A percentile compares a stretch with the other conserved stretches of the same genome.
These are phyloP conservation scores for Parathielavia hyrcaniae DNA, from an alignment of 495 filamentous ascomycete genomes.

Conservation along the genomic window DNA sequence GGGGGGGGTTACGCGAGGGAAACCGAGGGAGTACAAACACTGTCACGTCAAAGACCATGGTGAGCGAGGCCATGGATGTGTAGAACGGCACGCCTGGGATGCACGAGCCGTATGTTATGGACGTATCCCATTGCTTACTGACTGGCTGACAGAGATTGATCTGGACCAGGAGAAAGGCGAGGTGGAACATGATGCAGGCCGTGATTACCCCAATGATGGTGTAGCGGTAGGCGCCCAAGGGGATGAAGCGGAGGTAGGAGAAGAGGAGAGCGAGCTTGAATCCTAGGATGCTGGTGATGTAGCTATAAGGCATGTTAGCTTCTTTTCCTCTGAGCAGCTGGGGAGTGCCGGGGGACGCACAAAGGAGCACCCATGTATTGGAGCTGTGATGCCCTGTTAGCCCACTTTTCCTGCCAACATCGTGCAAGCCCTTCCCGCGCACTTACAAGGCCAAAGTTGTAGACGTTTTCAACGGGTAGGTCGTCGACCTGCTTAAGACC, in stretches of 20 bases:
- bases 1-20: background rate
- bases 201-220: slow-evolving; percentile 34
- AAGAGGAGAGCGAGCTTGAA: slow-evolving; percentile 49
- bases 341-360: slow-evolving; percentile 21
- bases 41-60: slow-evolving; percentile 44
- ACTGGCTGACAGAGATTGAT: slow-evolving; percentile 44
- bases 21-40: slow-evolving; percentile 32
- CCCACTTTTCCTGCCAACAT: no score
- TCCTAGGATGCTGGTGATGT: slow-evolving; percentile 42
- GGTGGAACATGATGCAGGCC: slow-evolving; percentile 30
- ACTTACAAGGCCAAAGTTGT: slow-evolving; percentile 37
- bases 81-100: slow-evolving; percentile 41
- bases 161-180: slow-evolving; percentile 36
- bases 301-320: slow-evolving; percentile 26
- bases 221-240: slow-evolving; percentile 37
- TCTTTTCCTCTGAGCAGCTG: background rate
- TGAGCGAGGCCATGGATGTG: slow-evolving; percentile 36
- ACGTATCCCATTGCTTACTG: slow-evolving; percentile 43
- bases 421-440: no score
- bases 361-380: slow-evolving; percentile 41
- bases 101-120: slow-evolving; percentile 36
- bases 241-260: slow-evolving; percentile 47
- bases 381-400: slow-evolving; percentile 20
- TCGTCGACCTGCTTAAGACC: slow-evolving; percentile 31
- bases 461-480: slow-evolving; percentile 34